phyloP scores from a whole-genome alignment of 495 filamentous ascomycete species.

The Penicillium chermesinum region DNA sequence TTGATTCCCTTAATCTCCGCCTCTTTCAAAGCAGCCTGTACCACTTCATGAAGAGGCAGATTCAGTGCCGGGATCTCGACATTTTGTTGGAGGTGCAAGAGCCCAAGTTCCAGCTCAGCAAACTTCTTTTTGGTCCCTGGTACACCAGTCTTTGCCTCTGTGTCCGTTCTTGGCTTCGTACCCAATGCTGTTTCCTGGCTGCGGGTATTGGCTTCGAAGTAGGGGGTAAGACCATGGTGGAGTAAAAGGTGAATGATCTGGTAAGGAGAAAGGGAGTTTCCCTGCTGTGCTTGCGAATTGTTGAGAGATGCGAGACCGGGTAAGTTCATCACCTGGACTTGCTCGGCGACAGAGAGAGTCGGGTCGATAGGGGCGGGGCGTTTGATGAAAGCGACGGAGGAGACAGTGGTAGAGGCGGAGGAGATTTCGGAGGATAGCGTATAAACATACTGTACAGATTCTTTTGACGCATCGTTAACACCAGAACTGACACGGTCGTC shows the following conservation, averaged over 20 bases:
- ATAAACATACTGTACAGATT: conserved; percentile 57
- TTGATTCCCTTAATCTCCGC: conserved; percentile 59
- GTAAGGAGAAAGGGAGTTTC: conserved; percentile 72
- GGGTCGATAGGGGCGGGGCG: conserved; percentile 81
- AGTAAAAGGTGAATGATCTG: conserved; percentile 85
- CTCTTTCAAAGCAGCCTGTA: conserved; percentile 75
- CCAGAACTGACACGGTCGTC: not conserved
- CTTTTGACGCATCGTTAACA: conserved; percentile 18
- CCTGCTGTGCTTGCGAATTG: conserved; percentile 59
- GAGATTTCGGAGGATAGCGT: conserved; percentile 75
- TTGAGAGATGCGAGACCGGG: conserved; percentile 68
- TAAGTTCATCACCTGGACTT: conserved; percentile 88
- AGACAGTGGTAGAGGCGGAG: conserved; percentile 68
- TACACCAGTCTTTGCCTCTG: conserved; percentile 87
- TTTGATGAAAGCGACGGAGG: conserved; percentile 86
- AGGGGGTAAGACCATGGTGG: conserved; percentile 81
- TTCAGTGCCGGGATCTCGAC: conserved; percentile 91
- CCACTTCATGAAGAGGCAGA: conserved; percentile 77
- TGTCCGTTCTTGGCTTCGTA: conserved; percentile 65
- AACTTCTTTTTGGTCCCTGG: conserved; percentile 95
- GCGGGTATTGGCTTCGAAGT: conserved; percentile 92
- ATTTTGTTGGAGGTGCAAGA: conserved; percentile 92
- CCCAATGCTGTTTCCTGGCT: conserved; percentile 65
- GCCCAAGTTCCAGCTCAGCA: conserved; percentile 83
- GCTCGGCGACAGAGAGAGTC: conserved; percentile 66